These are phyloP conservation scores for Nigrospora sphaerica DNA, from an alignment of 2,329 filamentous ascomycete genomes.

Conservation along the genomic window DNA sequence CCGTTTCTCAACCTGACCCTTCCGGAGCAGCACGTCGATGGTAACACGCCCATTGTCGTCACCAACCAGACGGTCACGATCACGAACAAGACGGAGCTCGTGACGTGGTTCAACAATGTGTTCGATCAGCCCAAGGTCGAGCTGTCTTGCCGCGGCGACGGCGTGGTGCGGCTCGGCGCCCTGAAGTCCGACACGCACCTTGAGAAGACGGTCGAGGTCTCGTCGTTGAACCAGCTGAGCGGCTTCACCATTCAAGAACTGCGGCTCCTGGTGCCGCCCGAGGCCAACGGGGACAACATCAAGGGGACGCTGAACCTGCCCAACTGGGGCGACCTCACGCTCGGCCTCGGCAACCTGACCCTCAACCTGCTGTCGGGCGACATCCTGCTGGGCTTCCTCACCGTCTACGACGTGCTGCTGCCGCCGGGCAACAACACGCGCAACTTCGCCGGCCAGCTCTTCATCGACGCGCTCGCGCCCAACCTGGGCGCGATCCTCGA, in stretches of 20 bases:
- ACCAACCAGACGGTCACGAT: constrained; percentile 26
- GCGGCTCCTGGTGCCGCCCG: constrained; percentile 27
- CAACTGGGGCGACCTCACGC: constrained; percentile 33
- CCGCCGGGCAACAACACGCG: constrained; percentile 34
- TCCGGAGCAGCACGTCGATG: constrained; percentile 23
- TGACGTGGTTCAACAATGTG: constrained; percentile 29
- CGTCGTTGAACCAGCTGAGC: constrained; percentile 28
- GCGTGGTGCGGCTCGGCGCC: constrained; percentile 29
- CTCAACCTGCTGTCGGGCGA: constrained; percentile 33
- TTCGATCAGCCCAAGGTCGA: constrained; percentile 28
- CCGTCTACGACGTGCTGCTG: constrained; percentile 29
- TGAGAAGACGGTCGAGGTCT: constrained; percentile 32
- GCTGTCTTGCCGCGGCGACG: constrained; percentile 29
- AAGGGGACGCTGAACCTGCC: constrained; percentile 34
- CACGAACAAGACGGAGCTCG: constrained; percentile 29
- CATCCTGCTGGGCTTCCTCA: constrained; percentile 30
- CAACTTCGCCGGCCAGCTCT: constrained; percentile 31
- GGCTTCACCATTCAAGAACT: constrained; percentile 30
- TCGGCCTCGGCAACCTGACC: constrained; percentile 38
- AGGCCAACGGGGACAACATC: constrained; percentile 32
- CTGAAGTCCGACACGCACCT: constrained; percentile 28
- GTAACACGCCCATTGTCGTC: constrained; percentile 28
- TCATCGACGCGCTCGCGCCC: constrained; percentile 29
- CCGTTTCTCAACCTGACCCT: constrained; percentile 23
- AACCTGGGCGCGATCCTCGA: constrained; percentile 33